Base-by-base conservation (phyloP, 139 green algal species). In the Closterium sp. region DNA sequence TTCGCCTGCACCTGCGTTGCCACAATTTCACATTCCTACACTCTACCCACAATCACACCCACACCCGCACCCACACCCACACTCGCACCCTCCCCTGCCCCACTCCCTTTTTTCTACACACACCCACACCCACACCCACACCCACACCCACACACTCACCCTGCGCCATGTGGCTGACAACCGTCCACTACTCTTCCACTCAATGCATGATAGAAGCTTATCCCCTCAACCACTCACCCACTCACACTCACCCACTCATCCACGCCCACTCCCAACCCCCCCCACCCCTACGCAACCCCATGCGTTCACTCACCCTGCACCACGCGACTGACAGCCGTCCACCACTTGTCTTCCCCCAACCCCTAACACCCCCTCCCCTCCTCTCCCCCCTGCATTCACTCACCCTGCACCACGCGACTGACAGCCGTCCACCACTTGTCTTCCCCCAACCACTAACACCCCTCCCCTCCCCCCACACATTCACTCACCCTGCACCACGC, bases 321-420 rank as follows among this genome's bases (percentile, higher is more conserved):
- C n/a, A 93, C 90, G 45, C 90, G 50, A 29, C 50, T 30, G 79
- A 93, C 30, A 38, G 90, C 90, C 7, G 27, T 89, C 90, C 90
- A 93, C 90, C 90, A 93, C 28, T 42, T 34, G 28, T 84, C 87
- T 86, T 93, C 90, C 29, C n/a, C n/a, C n/a, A n/a, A n/a, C n/a
- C n/a, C n/a, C n/a, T n/a, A n/a, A n/a, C n/a, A n/a, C 73, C 73
- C 73, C 22, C 9, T n/a, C 73, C 73, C 73, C 73, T 9, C 27
- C 24, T 62, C 5, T 62, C 42, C 7, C 73, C 73, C 73, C 6
- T n/a, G n/a, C n/a, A n/a, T n/a, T n/a, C n/a, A n/a, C n/a, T n/a
- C n/a, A n/a, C n/a, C n/a, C n/a, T n/a, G n/a, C n/a, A n/a, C n/a
- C n/a, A n/a, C n/a, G n/a, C n/a, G n/a, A n/a, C n/a, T n/a, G n/a